These are phyloP conservation scores for Camelina sativa DNA, from an alignment of 345 rosid genomes.

Conservation along the genomic window DNA sequence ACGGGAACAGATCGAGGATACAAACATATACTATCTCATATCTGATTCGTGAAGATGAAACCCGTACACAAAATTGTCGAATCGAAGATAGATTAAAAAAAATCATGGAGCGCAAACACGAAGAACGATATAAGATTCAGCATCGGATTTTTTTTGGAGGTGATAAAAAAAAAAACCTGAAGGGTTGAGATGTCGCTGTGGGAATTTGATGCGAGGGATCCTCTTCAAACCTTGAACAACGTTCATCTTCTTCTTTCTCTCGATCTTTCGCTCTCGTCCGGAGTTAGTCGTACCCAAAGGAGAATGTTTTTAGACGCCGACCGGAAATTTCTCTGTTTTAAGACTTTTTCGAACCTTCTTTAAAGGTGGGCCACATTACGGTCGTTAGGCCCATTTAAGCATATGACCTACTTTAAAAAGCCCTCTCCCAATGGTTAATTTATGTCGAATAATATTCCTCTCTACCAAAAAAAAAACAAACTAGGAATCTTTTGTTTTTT, in stretches of 20 bases:
- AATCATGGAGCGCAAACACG: not conserved
- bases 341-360: conserved; percentile 13
- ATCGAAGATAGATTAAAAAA: conserved; percentile 2
- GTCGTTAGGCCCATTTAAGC: not conserved
- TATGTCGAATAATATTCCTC: not conserved
- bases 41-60: conserved; percentile 19
- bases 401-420: not conserved
- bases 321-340: not conserved
- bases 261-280: conserved; percentile 17
- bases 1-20: conserved; percentile 8
- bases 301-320: conserved; percentile 38
- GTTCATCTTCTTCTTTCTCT: conserved; percentile 50
- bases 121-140: not conserved
- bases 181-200: conserved; percentile 61
- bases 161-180: conserved; percentile 47
- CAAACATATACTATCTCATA: not conserved
- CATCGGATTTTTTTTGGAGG: not conserved
- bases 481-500: not conserved
- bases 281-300: not conserved
- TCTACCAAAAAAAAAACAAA: not conserved
- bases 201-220: conserved; percentile 89
- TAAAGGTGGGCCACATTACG: not conserved
- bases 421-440: too few relatives aligned
- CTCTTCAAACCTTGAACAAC: conserved; percentile 73
- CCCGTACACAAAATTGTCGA: not conserved